phyloP scores from a whole-genome alignment of 2,329 filamentous ascomycete species.

The Tolypocladium album region DNA sequence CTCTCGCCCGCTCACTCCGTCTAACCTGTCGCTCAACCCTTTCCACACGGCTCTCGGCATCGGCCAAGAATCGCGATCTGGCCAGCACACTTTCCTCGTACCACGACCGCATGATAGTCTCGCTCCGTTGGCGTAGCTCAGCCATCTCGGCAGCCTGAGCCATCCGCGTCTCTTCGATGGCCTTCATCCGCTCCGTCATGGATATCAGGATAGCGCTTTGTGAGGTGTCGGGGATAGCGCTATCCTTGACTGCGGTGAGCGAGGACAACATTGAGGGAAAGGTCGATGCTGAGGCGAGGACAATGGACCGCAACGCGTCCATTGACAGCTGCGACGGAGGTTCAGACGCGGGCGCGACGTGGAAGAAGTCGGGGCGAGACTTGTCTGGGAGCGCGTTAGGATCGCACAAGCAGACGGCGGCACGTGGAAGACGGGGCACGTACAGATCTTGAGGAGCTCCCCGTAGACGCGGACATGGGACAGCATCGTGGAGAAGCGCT shows the following conservation, averaged over 20 bases:
- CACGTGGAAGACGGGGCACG: slow-evolving; percentile 11
- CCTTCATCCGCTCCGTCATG: slow-evolving; percentile 51
- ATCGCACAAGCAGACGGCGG: neutral
- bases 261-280: slow-evolving; percentile 46
- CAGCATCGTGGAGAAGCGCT: slow-evolving; percentile 38
- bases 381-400: slow-evolving; percentile 29
- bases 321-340: slow-evolving; percentile 40
- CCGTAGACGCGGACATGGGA: slow-evolving; percentile 44
- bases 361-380: slow-evolving; percentile 44
- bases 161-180: slow-evolving; percentile 47
- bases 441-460: slow-evolving; percentile 51
- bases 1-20: slow-evolving; percentile 49
- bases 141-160: slow-evolving; percentile 53
- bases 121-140: slow-evolving; percentile 53
- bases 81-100: slow-evolving; percentile 63
- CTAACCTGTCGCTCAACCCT: slow-evolving; percentile 54
- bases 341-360: slow-evolving; percentile 30
- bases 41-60: slow-evolving; percentile 58
- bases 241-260: slow-evolving; percentile 45
- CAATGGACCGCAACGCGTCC: slow-evolving; percentile 40
- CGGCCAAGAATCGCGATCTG: slow-evolving; percentile 57
- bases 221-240: slow-evolving; percentile 43
- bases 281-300: slow-evolving; percentile 44
- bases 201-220: slow-evolving; percentile 45
- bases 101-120: slow-evolving; percentile 54